phyloP scores from a whole-genome alignment of 1,139 yeast species.

The Pichia sp. region DNA sequence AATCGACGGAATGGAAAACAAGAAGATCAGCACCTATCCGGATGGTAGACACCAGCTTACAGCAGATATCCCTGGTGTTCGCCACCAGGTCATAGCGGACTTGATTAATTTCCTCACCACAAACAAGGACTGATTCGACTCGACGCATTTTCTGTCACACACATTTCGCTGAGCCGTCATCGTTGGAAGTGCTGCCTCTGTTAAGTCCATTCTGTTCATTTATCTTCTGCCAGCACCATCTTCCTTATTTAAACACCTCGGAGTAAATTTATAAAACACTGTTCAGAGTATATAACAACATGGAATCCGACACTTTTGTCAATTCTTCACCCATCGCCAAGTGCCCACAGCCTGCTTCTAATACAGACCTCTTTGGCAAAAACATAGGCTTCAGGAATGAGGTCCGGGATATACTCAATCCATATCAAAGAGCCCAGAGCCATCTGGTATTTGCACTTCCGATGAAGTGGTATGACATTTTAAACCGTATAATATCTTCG shows the following conservation, averaged over 20 bases:
- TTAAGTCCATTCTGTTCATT: not conserved
- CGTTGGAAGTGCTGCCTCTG: not conserved
- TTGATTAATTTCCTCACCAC: slow-evolving; percentile 40
- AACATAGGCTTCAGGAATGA: slow-evolving; percentile 7
- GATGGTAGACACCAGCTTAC: slow-evolving; percentile 45
- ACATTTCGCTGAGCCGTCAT: slow-evolving; percentile 5
- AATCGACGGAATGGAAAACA: slow-evolving; percentile 33
- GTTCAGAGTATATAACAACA: not conserved
- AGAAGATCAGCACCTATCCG: slow-evolving; percentile 24
- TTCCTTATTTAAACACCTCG: not conserved
- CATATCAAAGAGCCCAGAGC: not conserved
- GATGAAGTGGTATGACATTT: slow-evolving; percentile 9
- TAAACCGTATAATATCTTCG: not conserved
- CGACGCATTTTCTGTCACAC: too few relatives aligned
- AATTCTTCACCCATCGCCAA: slow-evolving; percentile 8
- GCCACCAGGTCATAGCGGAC: slow-evolving; percentile 24
- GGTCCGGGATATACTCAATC: slow-evolving; percentile 6
- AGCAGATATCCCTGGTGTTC: slow-evolving; percentile 35
- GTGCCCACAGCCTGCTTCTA: not conserved
- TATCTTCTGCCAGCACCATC: not conserved
- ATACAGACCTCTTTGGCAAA: too few relatives aligned
- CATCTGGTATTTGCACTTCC: slow-evolving; percentile 8
- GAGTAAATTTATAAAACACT: not conserved
- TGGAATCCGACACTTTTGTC: slow-evolving; percentile 2
- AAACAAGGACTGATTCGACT: not conserved